Evolutionary conservation across 2,329 filamentous ascomycete species (phyloP).

Genomic region (Microdochium paspali): DNA sequence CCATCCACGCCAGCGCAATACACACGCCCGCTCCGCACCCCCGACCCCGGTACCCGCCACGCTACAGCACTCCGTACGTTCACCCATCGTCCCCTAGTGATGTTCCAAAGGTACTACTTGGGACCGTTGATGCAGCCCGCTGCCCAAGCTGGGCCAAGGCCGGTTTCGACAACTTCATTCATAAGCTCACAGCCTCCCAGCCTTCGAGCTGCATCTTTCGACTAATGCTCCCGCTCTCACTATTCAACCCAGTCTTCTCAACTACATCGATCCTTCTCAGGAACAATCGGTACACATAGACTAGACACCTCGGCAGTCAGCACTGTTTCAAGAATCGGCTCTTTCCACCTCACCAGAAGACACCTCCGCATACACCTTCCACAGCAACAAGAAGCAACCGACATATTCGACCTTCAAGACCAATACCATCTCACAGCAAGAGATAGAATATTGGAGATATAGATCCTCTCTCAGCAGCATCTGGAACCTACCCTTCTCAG

Average conservation of each 20-base stretch:
- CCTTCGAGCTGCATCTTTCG: background rate
- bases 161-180: background rate
- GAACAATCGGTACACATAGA: too few species aligned
- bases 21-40: background rate
- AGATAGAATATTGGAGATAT: too few species aligned
- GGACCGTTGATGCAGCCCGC: background rate
- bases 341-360: too few species aligned
- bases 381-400: background rate
- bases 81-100: background rate
- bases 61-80: background rate
- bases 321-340: too few species aligned
- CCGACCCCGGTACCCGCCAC: background rate
- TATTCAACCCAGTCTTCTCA: background rate
- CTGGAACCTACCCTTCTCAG: too few species aligned
- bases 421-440: conserved; percentile 8
- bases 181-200: background rate
- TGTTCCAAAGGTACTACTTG: background rate
- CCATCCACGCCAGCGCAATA: too few species aligned
- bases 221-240: background rate
- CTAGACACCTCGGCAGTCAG: too few species aligned
- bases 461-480: too few species aligned
- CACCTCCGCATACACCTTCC: background rate
- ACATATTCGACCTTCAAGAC: background rate
- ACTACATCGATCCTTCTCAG: too few species aligned
- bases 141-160: background rate